Evolutionary conservation across 257 asterid genomes (phyloP), one percentile per base, ranked within the genome.

Genomic region (Primulina eburnea): DNA sequence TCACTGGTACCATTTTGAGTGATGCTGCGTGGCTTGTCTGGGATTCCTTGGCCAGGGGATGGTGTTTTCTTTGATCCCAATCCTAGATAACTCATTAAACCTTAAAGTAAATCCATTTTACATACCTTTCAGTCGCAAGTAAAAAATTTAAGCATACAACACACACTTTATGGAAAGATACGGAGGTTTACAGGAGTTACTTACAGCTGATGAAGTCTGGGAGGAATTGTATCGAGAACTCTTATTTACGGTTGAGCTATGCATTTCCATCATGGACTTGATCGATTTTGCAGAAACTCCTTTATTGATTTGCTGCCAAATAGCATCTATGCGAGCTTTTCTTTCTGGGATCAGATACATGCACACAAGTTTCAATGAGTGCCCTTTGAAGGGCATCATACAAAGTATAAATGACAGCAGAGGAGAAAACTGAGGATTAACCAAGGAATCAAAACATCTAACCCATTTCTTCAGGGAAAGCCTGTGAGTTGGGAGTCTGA

Each of bases 241-340:
- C 78, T 72, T 87, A 61, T 76, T 82, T 65, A 71, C 73, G 28
- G 50, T 62, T 29, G 85, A 60, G 62, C 77, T 75, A 70, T 74
- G 84, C 71, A 70, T 89, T 76, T 71, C 69, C 59, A 81, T 50
- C 55, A 88, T 82, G 72, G 92, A 73, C 50, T 79, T 89, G 32
- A 90, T 87, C 72, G 89, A 72, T 75, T 82, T 87, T 20, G 76
- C 63, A 40, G 99, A 79, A 55, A 86, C 84, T 66, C 97, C 99
- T 78, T 93, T 90, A 67, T 82, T 93, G 97, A 93, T 93, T 84
- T 90, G 86, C 81, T 82, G 85, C 99, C 99, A 93, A 32, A 90
- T 77, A 75, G 90, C 96, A 76, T 89, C 96, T 32, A 90, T 81
- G 43, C 96, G 92, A 72, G 89, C 95, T 76, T 88, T 86, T 75